A percentile compares a stretch with the other conserved stretches of the same genome.
These are phyloP conservation scores for Tricholoma matsutake DNA, from an alignment of 768 basidiomycete species.

Conservation along the genomic window DNA sequence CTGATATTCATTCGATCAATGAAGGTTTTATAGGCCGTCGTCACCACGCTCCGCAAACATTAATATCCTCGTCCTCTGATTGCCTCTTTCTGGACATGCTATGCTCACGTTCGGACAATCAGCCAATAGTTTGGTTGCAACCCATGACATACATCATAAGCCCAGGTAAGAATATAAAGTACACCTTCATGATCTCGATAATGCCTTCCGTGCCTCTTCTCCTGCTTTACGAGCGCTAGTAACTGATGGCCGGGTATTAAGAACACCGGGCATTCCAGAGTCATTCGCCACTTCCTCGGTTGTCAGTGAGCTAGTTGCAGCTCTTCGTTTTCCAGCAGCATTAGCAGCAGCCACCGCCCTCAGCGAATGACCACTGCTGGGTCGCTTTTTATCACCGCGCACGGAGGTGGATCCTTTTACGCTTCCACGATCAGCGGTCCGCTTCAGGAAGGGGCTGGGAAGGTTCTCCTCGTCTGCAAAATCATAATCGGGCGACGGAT, in stretches of 20 bases:
- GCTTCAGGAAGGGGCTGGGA: conserved; percentile 79
- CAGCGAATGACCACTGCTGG: conserved; percentile 51
- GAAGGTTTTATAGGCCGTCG: no score
- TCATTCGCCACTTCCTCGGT: background rate
- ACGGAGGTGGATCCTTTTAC: conserved; percentile 4
- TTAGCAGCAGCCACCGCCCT: conserved; percentile 62
- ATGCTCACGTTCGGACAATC: background rate
- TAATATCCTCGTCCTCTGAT: no score
- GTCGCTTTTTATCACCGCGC: conserved; percentile 35
- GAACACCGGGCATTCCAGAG: background rate
- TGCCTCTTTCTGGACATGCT: no score
- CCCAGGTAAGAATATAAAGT: background rate
- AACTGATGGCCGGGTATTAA: conserved; percentile 37
- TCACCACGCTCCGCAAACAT: no score
- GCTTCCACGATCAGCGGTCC: conserved; percentile 26
- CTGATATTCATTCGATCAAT: no score
- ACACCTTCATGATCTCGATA: conserved; percentile 14
- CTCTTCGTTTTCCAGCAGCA: conserved; percentile 33
- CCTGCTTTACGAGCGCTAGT: conserved; percentile 45
- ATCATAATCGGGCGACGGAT: conserved; percentile 54
- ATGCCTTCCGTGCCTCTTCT: conserved; percentile 50
- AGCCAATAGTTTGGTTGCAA: background rate
- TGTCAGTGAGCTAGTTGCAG: conserved; percentile 3
- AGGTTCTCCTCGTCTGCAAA: conserved; percentile 79
- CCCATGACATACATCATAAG: background rate